Percentiles rank a stretch among this genome's conserved stretches.
Evolutionary conservation across 345 rosid genomes (phyloP).

Genomic region (Gossypioides kirkii): DNA sequence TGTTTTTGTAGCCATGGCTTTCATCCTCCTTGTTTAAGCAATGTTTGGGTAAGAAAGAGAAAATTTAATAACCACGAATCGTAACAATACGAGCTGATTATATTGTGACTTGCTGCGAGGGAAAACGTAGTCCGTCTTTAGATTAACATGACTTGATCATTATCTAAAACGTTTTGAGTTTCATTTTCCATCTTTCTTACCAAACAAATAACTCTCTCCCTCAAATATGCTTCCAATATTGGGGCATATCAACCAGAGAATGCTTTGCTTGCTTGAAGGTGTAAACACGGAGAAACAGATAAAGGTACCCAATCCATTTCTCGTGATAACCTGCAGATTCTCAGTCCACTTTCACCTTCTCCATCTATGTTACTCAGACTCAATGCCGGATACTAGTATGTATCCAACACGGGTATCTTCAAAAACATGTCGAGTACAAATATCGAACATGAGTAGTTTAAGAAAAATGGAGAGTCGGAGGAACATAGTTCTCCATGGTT

Average conservation of each 20-base stretch:
- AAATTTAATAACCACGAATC: too few species aligned
- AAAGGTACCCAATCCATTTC: not conserved
- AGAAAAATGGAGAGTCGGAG: not conserved
- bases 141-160: not conserved
- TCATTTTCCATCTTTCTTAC: not conserved
- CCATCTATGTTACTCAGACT: not conserved
- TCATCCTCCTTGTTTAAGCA: not conserved
- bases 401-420: not conserved
- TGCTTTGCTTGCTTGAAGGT: constrained; percentile 1
- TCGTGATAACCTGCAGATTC: not conserved
- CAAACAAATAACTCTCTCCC: constrained; percentile 13
- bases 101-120: too few species aligned
- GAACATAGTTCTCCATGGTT: constrained; percentile 1
- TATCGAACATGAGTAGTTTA: not conserved
- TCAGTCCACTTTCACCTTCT: not conserved
- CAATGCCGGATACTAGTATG: not conserved
- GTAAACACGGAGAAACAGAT: not conserved
- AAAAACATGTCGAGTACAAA: not conserved
- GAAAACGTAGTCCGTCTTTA: not conserved
- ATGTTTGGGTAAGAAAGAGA: too few species aligned
- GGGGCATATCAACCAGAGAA: constrained; percentile 13
- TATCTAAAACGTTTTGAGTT: too few species aligned
- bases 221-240: constrained; percentile 27
- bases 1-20: not conserved
- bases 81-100: too few species aligned